Conservation (phyloP, 2,329 filamentous ascomycete genomes). For the Fusarium paranaense region DNA sequence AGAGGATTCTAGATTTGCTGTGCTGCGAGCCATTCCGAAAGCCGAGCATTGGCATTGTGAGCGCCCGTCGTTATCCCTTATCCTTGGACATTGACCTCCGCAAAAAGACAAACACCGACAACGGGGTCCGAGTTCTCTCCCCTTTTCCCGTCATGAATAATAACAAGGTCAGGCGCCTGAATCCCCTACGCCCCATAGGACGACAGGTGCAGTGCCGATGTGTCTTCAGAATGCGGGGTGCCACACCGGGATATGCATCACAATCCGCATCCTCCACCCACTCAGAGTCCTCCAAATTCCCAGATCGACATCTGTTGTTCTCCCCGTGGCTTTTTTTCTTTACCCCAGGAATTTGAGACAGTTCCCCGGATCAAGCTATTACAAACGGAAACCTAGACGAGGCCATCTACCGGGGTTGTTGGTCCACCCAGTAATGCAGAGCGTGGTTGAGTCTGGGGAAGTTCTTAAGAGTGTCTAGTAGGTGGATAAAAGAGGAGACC, state of each 20-base stretch:
- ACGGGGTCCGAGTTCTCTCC: background rate
- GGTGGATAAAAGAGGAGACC: background rate
- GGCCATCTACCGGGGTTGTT: background rate
- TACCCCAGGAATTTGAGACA: background rate
- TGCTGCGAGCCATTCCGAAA: background rate
- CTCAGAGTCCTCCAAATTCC: background rate
- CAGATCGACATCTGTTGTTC: background rate
- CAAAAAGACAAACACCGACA: background rate
- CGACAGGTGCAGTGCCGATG: background rate
- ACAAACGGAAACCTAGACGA: background rate
- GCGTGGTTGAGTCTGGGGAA: background rate
- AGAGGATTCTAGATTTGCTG: background rate
- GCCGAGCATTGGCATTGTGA: background rate
- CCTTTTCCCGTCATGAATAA: background rate
- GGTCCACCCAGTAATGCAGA: background rate
- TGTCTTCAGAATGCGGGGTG: background rate
- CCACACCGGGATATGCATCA: background rate
- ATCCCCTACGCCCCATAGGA: background rate
- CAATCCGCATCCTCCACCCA: background rate
- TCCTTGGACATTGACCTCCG: conserved; percentile 1
- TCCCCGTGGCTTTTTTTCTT: background rate
- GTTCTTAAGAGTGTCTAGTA: background rate
- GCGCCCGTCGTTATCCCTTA: background rate
- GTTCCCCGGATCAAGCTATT: background rate
- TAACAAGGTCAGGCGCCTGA: background rate